These are phyloP conservation scores for Hymenoscyphus fructigenus DNA, from an alignment of 2,329 filamentous ascomycete species.

Conservation along the genomic window DNA sequence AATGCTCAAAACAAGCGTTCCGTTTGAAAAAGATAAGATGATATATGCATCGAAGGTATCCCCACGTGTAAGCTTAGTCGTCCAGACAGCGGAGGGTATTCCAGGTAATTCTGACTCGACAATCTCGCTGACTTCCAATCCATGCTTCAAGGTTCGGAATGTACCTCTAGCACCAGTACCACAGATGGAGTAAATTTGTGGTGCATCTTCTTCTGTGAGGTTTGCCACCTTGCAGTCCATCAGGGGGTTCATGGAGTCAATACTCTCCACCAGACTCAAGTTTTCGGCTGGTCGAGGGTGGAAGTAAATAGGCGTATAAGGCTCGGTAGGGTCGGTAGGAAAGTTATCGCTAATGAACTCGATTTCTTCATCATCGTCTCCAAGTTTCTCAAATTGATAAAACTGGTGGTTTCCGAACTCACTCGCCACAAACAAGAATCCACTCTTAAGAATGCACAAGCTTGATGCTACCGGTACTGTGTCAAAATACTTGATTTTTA, in stretches of 20 bases:
- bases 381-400: slow-evolving; percentile 96
- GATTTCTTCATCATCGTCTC: slow-evolving; percentile 87
- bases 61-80: slow-evolving; percentile 76
- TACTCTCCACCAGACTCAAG: slow-evolving; percentile 77
- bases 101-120: slow-evolving; percentile 91
- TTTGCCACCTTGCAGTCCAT: slow-evolving; percentile 92
- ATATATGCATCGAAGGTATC: slow-evolving; percentile 95
- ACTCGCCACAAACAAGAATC: slow-evolving; percentile 88
- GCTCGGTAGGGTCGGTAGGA: slow-evolving; percentile 68
- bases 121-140: slow-evolving; percentile 88
- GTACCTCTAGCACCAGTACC: slow-evolving; percentile 85
- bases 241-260: slow-evolving; percentile 86
- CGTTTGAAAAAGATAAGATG: slow-evolving; percentile 87
- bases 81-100: slow-evolving; percentile 92
- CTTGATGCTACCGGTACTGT: slow-evolving; percentile 86
- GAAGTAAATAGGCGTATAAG: slow-evolving; percentile 82
- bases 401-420: slow-evolving; percentile 93
- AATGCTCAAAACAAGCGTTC: slow-evolving; percentile 88
- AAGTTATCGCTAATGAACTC: slow-evolving; percentile 85
- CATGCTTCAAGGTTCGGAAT: slow-evolving; percentile 90
- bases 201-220: slow-evolving; percentile 85
- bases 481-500: slow-evolving; percentile 98
- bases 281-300: slow-evolving; percentile 77
- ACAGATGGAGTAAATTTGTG: slow-evolving; percentile 92
- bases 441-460: slow-evolving; percentile 91